Evolutionary conservation across 495 filamentous ascomycete genomes (phyloP), one percentile per base, ranked within the genome.

Genomic region (Entonaema liquescens): DNA sequence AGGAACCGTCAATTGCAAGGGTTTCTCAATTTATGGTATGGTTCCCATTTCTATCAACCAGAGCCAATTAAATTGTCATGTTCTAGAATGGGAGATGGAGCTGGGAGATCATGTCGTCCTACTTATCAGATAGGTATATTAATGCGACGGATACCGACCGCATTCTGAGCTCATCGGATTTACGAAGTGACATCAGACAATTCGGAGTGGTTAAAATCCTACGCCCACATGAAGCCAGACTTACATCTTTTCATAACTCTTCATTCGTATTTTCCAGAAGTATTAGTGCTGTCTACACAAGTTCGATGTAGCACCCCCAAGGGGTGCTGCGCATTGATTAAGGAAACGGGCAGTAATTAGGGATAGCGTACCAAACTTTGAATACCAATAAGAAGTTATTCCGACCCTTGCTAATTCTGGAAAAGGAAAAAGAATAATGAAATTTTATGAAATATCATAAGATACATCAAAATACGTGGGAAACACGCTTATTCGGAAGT

Each of bases 171-270:
- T 35, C 40, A 70, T 40, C 23, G 35, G 6, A 62, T 52, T 40
- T 52, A 62, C 44, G 55, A 70, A 44, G 62, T 65, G 36, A 57
- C 67, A 65, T 70, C 49, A 57, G 38, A 25, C 17, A 54, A 61
- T 25, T 19, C 23, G n/a, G 9, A 33, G 28, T 13, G 29, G n/a
- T 59, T 19, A 44, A 21, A 13, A 28, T 49, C 29, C 36, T 33
- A 58, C 17, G 23, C 25, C 3, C 21, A 29, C 4, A 35, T 17
- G 3, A 11, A 3, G 13, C 57, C 26, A 56, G 38, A 33, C 17
- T n/a, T 8, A 26, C 5, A 25, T 31, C 21, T 54, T 13, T 17
- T 11, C 23, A 54, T 17, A n/a, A 13, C 23, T 9, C 5, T 25
- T 29, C 29, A n/a, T n/a, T 29, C 9, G 12, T n/a, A 3, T 7